Evolutionary conservation across 306 rosid species (phyloP).

Genomic region (Sicyos baderoa): DNA sequence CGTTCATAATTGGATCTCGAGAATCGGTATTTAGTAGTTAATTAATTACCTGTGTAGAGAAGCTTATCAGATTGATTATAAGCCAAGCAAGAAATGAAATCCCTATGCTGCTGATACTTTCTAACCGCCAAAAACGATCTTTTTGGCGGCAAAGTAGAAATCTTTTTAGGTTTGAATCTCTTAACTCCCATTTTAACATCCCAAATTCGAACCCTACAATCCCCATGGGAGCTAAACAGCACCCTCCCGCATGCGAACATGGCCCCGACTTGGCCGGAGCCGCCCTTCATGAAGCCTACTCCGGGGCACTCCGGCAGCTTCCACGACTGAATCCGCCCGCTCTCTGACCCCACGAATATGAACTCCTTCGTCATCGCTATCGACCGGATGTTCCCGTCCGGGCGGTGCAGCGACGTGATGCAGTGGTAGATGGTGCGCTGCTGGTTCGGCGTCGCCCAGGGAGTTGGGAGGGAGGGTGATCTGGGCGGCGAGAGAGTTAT

Average conservation of each 20-base stretch:
- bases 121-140: slow-evolving; percentile 22
- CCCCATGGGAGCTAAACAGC: slow-evolving; percentile 38
- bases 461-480: no score
- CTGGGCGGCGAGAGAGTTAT: neutral
- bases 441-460: slow-evolving; percentile 26
- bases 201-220: slow-evolving; percentile 40
- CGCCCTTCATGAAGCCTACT: slow-evolving; percentile 32
- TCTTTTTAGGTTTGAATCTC: slow-evolving; percentile 31
- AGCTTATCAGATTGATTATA: slow-evolving; percentile 43
- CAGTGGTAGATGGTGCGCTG: slow-evolving; percentile 41
- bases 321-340: slow-evolving; percentile 41
- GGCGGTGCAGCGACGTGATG: slow-evolving; percentile 52
- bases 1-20: no score
- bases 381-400: slow-evolving; percentile 42
- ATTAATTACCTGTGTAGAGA: slow-evolving; percentile 39
- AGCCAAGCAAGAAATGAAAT: slow-evolving; percentile 41
- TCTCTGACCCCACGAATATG: slow-evolving; percentile 42
- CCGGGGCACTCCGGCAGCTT: slow-evolving; percentile 47
- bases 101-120: slow-evolving; percentile 30
- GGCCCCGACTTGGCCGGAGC: slow-evolving; percentile 38
- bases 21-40: no score
- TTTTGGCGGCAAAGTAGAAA: slow-evolving; percentile 34
- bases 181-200: slow-evolving; percentile 26
- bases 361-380: slow-evolving; percentile 35
- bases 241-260: slow-evolving; percentile 32